Evolutionary conservation across 179 eudicot genomes (phyloP), one percentile per base, ranked within the genome.

Genomic region (Drosera spatulata): DNA sequence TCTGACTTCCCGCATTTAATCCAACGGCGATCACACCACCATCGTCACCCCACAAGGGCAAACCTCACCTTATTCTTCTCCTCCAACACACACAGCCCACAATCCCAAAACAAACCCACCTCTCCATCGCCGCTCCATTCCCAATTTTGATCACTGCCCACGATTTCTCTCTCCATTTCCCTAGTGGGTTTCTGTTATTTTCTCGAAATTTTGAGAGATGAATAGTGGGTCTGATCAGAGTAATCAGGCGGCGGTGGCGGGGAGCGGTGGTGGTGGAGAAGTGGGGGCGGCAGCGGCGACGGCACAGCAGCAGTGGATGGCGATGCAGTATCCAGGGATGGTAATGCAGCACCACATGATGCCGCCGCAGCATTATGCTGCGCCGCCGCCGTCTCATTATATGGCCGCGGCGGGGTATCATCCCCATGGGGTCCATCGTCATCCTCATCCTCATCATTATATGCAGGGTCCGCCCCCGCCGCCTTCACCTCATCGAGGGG

Each of bases 261-360:
- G 56, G 59, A 46, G 67, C 41, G 57, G 61, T 46, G 58, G 59
- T 53, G 39, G 51, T 70, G 39, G 72, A 40, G 59, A 55, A 7
- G 59, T 50, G 55, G 62, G 42, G 41, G 47, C 71, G 39, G 73
- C 62, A 41, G 66, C 71, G 48, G 57, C 56, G 50, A 60, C 61
- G 33, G 33, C 33, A 22, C 33, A 22, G 61, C 71, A 46, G 55
- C 82, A 66, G 45, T 71, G 81, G 91, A 70, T 75, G 58, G 82
- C 86, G 82, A 84, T 86, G 86, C 96, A 80, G 44, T 88, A 80
- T 61, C 95, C 88, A 53, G 90, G 93, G 33, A 85, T 88, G 86
- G 84, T 87, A 80, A 88, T 91, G 93, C 95, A 72, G 66, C 95
- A 80, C 41, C 86, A 80, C 63, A 80, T 86, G 88, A 80, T 84